Percentiles rank a stretch among this genome's conserved stretches.
Evolutionary conservation across 2,329 filamentous ascomycete genomes (phyloP).

Genomic region (Pseudogymnoascus sp.): DNA sequence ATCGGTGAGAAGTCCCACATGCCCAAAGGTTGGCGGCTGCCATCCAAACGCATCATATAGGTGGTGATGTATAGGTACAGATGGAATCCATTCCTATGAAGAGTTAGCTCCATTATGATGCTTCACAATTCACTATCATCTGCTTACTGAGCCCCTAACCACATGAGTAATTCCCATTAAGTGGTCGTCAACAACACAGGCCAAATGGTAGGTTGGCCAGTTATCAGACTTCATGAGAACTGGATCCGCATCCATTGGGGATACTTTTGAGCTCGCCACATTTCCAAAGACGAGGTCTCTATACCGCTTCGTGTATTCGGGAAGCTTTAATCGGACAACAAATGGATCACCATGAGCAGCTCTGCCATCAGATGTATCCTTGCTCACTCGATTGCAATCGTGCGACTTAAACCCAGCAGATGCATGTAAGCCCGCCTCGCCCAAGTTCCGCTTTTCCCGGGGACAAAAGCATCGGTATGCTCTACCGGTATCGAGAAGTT

Average conservation of each 20-base stretch:
- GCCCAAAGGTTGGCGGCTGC: constrained; percentile 68
- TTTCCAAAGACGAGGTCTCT: constrained; percentile 74
- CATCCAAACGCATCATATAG: constrained; percentile 76
- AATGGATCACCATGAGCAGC: constrained; percentile 64
- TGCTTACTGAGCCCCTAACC: constrained; percentile 69
- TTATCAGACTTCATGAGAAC: constrained; percentile 89
- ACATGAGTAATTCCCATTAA: constrained; percentile 95
- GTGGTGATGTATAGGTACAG: constrained; percentile 70
- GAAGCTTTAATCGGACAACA: constrained; percentile 69
- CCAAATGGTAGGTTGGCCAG: constrained; percentile 91
- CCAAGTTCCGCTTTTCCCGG: constrained; percentile 37
- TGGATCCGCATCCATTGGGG: constrained; percentile 62
- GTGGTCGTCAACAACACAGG: constrained; percentile 95
- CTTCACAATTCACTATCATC: background rate
- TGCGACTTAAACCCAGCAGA: background rate
- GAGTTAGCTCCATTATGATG: background rate
- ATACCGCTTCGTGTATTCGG: constrained; percentile 57
- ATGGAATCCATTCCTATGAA: constrained; percentile 83
- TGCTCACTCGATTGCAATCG: constrained; percentile 58
- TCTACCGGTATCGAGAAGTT: constrained; percentile 62
- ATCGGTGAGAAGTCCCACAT: constrained; percentile 70
- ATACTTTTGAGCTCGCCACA: constrained; percentile 32
- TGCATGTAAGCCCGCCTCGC: constrained; percentile 24
- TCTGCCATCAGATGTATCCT: constrained; percentile 62
- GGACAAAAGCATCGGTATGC: constrained; percentile 95